phyloP scores from a whole-genome alignment of 2,329 filamentous ascomycete species.

The Fusarium sp. region DNA sequence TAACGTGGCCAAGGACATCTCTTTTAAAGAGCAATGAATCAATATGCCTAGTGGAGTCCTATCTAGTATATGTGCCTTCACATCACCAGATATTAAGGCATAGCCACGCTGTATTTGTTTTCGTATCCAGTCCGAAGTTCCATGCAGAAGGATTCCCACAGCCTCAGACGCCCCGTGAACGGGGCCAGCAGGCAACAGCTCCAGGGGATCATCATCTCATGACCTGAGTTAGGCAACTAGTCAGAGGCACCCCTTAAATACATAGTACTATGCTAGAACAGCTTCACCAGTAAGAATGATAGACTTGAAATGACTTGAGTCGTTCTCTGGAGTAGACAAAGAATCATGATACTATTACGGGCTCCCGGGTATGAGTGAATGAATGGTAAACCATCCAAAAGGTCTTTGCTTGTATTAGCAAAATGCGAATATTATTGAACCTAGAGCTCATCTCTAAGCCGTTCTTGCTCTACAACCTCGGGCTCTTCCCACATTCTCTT shows the following conservation, averaged over 20 bases:
- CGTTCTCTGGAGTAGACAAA: background rate
- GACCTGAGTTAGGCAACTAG: background rate
- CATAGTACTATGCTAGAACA: background rate
- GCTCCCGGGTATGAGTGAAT: background rate
- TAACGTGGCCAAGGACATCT: background rate
- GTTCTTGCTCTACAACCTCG: slow-evolving; percentile 44
- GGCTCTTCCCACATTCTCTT: slow-evolving; percentile 47
- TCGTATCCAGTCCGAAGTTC: background rate
- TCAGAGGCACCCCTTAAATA: background rate
- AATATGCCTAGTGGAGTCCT: background rate
- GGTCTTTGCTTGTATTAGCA: background rate
- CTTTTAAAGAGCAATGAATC: background rate
- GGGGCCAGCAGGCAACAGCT: background rate
- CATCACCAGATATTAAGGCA: background rate
- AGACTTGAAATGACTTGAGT: background rate
- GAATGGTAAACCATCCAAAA: background rate
- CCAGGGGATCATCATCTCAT: background rate
- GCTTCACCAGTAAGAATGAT: background rate
- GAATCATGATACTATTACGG: background rate
- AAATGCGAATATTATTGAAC: background rate
- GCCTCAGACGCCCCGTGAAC: background rate
- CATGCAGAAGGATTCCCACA: background rate
- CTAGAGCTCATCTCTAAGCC: slow-evolving; percentile 55
- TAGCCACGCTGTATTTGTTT: background rate
- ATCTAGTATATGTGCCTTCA: background rate